Evolutionary conservation across 768 basidiomycete species (phyloP), one percentile per base, ranked within the genome.

Genomic region (Trametes elegans): DNA sequence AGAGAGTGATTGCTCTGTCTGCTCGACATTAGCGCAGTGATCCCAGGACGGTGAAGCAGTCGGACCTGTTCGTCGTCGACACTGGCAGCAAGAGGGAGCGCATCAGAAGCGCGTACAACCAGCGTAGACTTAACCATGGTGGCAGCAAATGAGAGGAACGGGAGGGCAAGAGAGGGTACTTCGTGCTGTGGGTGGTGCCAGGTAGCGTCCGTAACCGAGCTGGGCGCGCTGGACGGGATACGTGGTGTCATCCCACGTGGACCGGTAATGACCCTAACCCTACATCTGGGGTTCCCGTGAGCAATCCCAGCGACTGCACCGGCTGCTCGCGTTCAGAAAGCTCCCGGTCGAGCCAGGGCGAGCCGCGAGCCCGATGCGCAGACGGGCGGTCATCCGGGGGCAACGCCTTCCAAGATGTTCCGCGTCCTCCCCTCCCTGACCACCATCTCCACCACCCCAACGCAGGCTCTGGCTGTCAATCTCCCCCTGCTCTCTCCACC

Each of bases 41-140:
- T 21, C 1, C 10, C 23, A 53, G 24, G 13, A 36, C 34, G 8
- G 6, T 1, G 29, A 19, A 29, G 18, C 34, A 19, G 28, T 66
- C 78, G 56, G 32, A 95, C 96, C 79, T 92, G 87, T 70, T 98
- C 96, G 67, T 98, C 97, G 68, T 99, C 97, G 11, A 98, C 97
- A 61, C 90, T 95, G 1, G 95, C 94, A 13, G 95, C 93, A 13
- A 98, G 79, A 14, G 95, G 95, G 19, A 98, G 79, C 23, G 88
- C 90, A 70, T 94, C 92, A 9, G 83, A 83, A 23, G 90, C 92
- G 55, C 92, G 79, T 16, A 89, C 91, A 64, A 94, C 84, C 57
- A 88, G 85, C 24, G 92, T 94, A 57, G 92, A 90, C 57, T 85
- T 84, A 57, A 94, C 92, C 92, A 94, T 94, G 59, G 50, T 63